A percentile compares a stretch with the other conserved stretches of the same genome.
phyloP scores from a whole-genome alignment of 2,329 filamentous ascomycete species.

The Penicillium sp. region DNA sequence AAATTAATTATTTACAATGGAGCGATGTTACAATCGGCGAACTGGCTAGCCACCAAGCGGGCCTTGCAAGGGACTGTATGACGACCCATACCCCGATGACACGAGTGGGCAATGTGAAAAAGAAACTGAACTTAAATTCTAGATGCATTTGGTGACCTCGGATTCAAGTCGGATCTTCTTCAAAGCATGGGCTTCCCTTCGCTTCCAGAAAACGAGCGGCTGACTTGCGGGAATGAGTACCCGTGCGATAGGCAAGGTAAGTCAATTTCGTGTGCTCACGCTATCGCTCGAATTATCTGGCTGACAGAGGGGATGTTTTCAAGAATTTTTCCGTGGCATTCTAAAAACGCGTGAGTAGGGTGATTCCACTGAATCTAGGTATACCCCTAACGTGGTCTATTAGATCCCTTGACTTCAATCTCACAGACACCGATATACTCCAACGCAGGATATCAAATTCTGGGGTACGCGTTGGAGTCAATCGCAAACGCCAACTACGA shows the following conservation, averaged over 20 bases:
- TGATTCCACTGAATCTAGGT: too few species aligned
- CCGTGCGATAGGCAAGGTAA: slow-evolving; percentile 10
- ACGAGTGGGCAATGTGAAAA: background rate
- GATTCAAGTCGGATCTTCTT: slow-evolving; percentile 2
- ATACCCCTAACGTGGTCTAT: background rate
- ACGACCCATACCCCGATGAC: background rate
- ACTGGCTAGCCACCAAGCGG: slow-evolving; percentile 33
- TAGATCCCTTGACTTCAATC: slow-evolving; percentile 24
- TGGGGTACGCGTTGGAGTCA: slow-evolving; percentile 34
- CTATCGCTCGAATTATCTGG: background rate
- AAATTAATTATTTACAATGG: slow-evolving; percentile 8
- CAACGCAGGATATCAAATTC: slow-evolving; percentile 30
- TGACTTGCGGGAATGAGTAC: slow-evolving; percentile 9
- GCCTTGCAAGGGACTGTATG: slow-evolving; percentile 33
- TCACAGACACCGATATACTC: slow-evolving; percentile 31
- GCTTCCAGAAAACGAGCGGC: slow-evolving; percentile 3
- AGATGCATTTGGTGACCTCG: slow-evolving; percentile 12
- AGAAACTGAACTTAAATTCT: background rate
- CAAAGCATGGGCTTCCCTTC: slow-evolving; percentile 11
- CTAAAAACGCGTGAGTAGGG: slow-evolving; percentile 17
- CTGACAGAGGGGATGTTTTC: background rate
- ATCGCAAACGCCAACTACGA: slow-evolving; percentile 34
- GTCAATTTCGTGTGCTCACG: background rate
- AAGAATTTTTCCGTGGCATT: slow-evolving; percentile 32
- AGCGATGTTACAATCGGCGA: slow-evolving; percentile 31